These are phyloP conservation scores for Termitomyces sp. DNA, from an alignment of 768 basidiomycete species.

Conservation along the genomic window DNA sequence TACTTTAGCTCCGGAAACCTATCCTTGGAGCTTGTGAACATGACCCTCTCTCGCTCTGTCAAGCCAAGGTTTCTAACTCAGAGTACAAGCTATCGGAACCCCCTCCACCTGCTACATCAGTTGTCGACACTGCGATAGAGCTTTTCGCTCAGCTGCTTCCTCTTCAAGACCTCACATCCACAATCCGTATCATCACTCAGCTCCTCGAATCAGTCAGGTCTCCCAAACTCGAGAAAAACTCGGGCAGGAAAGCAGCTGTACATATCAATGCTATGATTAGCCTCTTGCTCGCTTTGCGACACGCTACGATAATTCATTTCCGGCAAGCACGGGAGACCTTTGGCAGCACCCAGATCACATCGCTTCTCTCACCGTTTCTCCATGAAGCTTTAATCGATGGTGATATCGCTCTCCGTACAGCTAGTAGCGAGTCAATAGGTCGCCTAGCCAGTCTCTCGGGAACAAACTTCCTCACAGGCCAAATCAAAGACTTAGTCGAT, in stretches of 20 bases:
- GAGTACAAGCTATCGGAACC: conserved; percentile 51
- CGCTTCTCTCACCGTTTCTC: conserved; percentile 61
- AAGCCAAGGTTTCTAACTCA: conserved; percentile 35
- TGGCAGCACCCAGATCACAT: conserved; percentile 57
- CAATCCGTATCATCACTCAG: conserved; percentile 47
- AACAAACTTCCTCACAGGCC: conserved; percentile 75
- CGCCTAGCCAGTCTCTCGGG: conserved; percentile 80
- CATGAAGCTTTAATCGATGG: conserved; percentile 84
- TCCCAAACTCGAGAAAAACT: conserved; percentile 79
- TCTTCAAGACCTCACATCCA: conserved; percentile 61
- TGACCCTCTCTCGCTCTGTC: conserved; percentile 71
- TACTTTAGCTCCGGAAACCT: conserved; percentile 59
- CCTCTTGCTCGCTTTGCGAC: conserved; percentile 61
- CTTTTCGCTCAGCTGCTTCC: conserved; percentile 79
- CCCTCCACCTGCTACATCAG: conserved; percentile 72
- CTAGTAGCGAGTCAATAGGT: conserved; percentile 86
- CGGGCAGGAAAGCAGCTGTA: conserved; percentile 81
- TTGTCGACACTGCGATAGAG: conserved; percentile 86
- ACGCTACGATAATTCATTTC: conserved; percentile 42
- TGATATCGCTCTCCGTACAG: conserved; percentile 68
- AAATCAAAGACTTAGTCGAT: conserved; percentile 88
- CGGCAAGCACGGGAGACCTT: conserved; percentile 63
- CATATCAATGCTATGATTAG: conserved; percentile 76
- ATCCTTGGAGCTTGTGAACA: conserved; percentile 83
- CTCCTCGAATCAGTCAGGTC: conserved; percentile 66